Conservation (phyloP, 2,329 filamentous ascomycete species). For the Waltergamsia citrina region DNA sequence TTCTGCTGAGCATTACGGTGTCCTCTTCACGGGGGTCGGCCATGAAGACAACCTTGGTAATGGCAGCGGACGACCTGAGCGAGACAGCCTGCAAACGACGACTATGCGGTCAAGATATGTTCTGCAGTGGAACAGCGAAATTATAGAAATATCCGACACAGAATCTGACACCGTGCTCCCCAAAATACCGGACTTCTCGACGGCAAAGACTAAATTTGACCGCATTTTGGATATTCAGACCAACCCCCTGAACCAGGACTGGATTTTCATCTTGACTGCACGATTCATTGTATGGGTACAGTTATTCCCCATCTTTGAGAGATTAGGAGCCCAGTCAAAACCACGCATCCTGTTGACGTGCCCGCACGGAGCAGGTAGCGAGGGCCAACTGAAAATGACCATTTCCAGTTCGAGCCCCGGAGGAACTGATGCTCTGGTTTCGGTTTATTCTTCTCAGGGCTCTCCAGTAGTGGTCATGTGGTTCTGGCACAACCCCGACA, state of each 20-base stretch:
- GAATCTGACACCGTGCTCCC: constrained; percentile 18
- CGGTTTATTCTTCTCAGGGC: constrained; percentile 19
- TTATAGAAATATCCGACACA: constrained; percentile 24
- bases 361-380: constrained; percentile 15
- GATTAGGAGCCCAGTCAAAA: too few relatives aligned
- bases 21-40: constrained; percentile 28
- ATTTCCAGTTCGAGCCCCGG: constrained; percentile 13
- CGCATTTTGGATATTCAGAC: constrained; percentile 45
- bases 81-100: constrained; percentile 5
- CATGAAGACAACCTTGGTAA: constrained; percentile 7
- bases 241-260: constrained; percentile 33
- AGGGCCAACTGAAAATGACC: constrained; percentile 17
- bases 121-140: constrained; percentile 25
- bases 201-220: constrained; percentile 17
- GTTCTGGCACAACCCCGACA: constrained; percentile 15
- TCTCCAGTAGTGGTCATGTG: constrained; percentile 24
- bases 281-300: constrained; percentile 39
- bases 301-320: constrained; percentile 20
- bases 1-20: constrained; percentile 27
- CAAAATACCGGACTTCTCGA: constrained; percentile 14
- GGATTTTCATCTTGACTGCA: constrained; percentile 51
- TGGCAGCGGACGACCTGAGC: too few relatives aligned
- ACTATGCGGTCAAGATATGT: constrained; percentile 13
- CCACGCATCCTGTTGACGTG: constrained; percentile 17
- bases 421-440: constrained; percentile 20